Evolutionary conservation across 2,329 filamentous ascomycete genomes (phyloP).

Genomic region (Tothia fuscella): DNA sequence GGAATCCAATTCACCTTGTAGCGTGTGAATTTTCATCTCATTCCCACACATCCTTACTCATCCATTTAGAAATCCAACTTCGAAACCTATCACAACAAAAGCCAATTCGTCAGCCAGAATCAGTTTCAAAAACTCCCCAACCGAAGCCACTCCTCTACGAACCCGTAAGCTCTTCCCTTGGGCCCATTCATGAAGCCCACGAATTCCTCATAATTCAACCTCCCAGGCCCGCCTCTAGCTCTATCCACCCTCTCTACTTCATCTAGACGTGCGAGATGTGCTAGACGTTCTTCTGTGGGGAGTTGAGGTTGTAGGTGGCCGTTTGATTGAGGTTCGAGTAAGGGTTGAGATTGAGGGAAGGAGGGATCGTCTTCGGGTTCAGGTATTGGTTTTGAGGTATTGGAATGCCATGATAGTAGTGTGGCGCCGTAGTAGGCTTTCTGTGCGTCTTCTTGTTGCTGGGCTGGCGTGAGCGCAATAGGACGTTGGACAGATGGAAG

Average conservation of each 20-base stretch:
- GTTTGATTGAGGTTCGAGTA: no score
- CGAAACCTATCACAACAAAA: no score
- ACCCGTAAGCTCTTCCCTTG: constrained; percentile 52
- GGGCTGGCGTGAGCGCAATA: neutral
- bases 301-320: no score
- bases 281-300: constrained; percentile 12
- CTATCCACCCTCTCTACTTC: constrained; percentile 52
- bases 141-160: constrained; percentile 86
- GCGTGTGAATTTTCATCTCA: neutral
- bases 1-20: neutral
- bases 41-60: no score
- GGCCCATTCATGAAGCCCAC: constrained; percentile 59
- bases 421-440: constrained; percentile 16
- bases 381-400: neutral
- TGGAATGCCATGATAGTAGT: constrained; percentile 9
- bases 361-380: neutral
- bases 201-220: constrained; percentile 70
- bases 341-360: no score
- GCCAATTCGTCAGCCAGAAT: no score
- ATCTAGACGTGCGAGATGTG: constrained; percentile 17
- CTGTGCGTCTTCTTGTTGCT: neutral
- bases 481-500: no score
- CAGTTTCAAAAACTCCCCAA: constrained; percentile 51
- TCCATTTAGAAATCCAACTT: no score
- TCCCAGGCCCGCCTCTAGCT: constrained; percentile 64